Conservation (phyloP, 2,329 filamentous ascomycete species). For the Alternaria sp. region DNA sequence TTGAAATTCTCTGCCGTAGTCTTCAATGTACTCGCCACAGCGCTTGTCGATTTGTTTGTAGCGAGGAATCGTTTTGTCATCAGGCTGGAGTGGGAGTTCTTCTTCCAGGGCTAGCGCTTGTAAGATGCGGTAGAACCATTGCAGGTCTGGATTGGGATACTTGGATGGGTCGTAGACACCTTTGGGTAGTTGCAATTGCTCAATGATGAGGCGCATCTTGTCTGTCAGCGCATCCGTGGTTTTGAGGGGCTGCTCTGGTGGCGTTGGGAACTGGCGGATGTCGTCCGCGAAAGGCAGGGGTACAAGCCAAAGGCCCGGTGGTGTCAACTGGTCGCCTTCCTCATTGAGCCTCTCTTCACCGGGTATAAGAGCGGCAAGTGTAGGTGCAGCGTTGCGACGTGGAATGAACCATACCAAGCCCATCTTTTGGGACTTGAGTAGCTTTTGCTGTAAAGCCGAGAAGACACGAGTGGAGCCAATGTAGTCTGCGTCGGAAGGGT, state of each 20-base stretch:
- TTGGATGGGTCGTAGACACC: slow-evolving; percentile 81
- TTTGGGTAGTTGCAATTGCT: slow-evolving; percentile 87
- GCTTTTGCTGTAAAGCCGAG: slow-evolving; percentile 85
- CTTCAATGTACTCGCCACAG: slow-evolving; percentile 76
- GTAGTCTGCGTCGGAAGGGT: slow-evolving; percentile 88
- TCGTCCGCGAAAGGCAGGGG: slow-evolving; percentile 91
- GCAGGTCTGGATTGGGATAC: slow-evolving; percentile 90
- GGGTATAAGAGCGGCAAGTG: slow-evolving; percentile 81
- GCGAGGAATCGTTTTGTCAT: slow-evolving; percentile 83
- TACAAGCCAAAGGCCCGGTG: slow-evolving; percentile 86
- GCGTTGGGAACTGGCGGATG: slow-evolving; percentile 74
- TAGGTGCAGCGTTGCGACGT: slow-evolving; percentile 78
- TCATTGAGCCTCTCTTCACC: slow-evolving; percentile 69
- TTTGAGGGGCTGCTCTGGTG: slow-evolving; percentile 52
- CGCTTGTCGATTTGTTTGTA: slow-evolving; percentile 87
- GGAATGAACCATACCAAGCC: slow-evolving; percentile 90
- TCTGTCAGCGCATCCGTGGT: slow-evolving; percentile 75
- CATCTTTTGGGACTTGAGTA: slow-evolving; percentile 79
- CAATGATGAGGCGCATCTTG: slow-evolving; percentile 79
- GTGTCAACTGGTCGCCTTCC: slow-evolving; percentile 71
- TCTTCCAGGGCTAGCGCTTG: slow-evolving; percentile 92
- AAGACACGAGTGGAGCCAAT: slow-evolving; percentile 93
- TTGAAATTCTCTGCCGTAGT: slow-evolving; percentile 76
- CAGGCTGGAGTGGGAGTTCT: slow-evolving; percentile 75
- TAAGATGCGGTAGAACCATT: slow-evolving; percentile 97